These are phyloP conservation scores for Candida dajiaensis DNA, from an alignment of 805 yeast species.

Conservation along the genomic window DNA sequence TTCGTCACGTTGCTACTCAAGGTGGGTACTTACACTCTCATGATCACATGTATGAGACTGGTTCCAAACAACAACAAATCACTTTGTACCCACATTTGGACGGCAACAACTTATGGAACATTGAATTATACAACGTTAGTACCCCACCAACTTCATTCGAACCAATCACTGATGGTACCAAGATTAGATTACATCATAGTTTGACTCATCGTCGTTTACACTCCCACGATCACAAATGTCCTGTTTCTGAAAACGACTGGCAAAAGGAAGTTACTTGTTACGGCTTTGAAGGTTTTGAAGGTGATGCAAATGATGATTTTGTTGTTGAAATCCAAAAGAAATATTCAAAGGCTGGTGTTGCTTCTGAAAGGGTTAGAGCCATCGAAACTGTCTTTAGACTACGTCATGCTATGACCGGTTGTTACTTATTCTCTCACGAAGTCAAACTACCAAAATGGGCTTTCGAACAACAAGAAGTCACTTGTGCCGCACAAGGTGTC, in stretches of 20 bases:
- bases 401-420: conserved; percentile 74
- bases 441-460: conserved; percentile 80
- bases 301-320: conserved; percentile 84
- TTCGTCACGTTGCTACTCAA: conserved; percentile 63
- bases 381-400: conserved; percentile 66
- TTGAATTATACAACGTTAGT: conserved; percentile 61
- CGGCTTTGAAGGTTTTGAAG: conserved; percentile 70
- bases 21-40: conserved; percentile 89
- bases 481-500: conserved; percentile 69
- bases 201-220: conserved; percentile 63
- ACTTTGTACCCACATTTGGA: conserved; percentile 79
- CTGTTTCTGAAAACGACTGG: conserved; percentile 73
- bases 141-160: conserved; percentile 52
- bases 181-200: conserved; percentile 60
- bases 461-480: conserved; percentile 78
- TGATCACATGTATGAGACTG: conserved; percentile 61
- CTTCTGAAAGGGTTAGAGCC: conserved; percentile 55
- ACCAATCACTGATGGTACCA: conserved; percentile 61
- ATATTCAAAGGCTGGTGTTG: conserved; percentile 42
- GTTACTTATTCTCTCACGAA: conserved; percentile 71
- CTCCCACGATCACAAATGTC: conserved; percentile 78
- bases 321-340: conserved; percentile 63
- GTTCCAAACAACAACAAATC: conserved; percentile 80
- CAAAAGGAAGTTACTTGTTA: conserved; percentile 77
- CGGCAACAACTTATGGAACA: conserved; percentile 63